Conservation (phyloP, 2,329 filamentous ascomycete genomes). For the Colletotrichum musae region DNA sequence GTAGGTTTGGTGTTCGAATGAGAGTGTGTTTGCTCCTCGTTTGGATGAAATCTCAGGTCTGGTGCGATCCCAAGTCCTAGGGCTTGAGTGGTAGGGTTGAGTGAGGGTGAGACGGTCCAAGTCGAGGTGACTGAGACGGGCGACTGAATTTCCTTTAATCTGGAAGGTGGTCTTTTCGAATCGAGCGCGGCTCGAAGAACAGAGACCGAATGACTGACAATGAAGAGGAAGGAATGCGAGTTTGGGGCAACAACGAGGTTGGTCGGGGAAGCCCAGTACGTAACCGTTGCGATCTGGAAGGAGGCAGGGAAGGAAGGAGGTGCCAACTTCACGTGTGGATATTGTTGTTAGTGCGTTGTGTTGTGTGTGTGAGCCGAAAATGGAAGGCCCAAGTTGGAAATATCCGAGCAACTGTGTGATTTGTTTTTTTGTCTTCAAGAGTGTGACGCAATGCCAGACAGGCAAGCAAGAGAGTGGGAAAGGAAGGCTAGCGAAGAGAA, state of each 20-base stretch:
- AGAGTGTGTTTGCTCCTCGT: slow-evolving; percentile 37
- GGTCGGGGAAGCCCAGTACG: slow-evolving; percentile 31
- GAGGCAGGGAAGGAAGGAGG: slow-evolving; percentile 39
- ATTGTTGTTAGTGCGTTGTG: slow-evolving; percentile 4
- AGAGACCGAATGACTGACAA: slow-evolving; percentile 27
- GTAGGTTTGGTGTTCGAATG: slow-evolving; percentile 16
- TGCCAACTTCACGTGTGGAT: slow-evolving; percentile 18
- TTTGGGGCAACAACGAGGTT: slow-evolving; percentile 35
- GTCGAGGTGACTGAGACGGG: slow-evolving; percentile 36
- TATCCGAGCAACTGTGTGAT: slow-evolving; percentile 19
- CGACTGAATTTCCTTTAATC: slow-evolving; percentile 29
- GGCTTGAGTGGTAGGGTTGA: slow-evolving; percentile 24
- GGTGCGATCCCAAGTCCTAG: slow-evolving; percentile 16
- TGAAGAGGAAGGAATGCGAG: slow-evolving; percentile 39
- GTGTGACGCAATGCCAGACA: slow-evolving; percentile 35
- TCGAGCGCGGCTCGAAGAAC: slow-evolving; percentile 27
- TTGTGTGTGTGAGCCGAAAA: slow-evolving; percentile 22
- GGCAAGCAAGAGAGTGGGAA: slow-evolving; percentile 29
- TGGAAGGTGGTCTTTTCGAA: slow-evolving; percentile 12
- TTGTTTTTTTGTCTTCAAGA: slow-evolving; percentile 1
- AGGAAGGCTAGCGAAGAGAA: slow-evolving; percentile 19
- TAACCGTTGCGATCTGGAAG: slow-evolving; percentile 33
- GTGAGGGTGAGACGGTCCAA: slow-evolving; percentile 36
- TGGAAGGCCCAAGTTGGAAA: slow-evolving; percentile 25
- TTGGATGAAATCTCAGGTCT: slow-evolving; percentile 11